Evolutionary conservation across 2,329 filamentous ascomycete species (phyloP), one percentile per base, ranked within the genome.

Genomic region (Tolypocladium guangdongense): DNA sequence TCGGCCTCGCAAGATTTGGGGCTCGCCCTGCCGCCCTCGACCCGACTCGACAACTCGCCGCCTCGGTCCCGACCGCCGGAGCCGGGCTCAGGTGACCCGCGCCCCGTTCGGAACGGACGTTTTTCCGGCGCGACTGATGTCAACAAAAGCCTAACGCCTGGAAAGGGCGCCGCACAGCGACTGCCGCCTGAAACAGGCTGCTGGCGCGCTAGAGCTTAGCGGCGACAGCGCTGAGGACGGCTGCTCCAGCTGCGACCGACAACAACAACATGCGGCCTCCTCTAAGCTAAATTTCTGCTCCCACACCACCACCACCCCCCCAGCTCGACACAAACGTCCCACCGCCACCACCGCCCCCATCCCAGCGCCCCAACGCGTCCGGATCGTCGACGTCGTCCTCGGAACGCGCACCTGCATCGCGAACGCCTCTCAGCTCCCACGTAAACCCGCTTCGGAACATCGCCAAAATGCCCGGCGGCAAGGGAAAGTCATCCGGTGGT

Each of bases 401-500:
- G 43, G 11, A 32, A 46, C 43, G 43, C 11, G 43, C 43, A 46
- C 43, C 14, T 16, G 49, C 49, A 32, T 50, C 46, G 22, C 38
- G 33, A 43, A 38, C 24, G 50, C 45, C 33, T 33, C 46, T 36
- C 37, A 16, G 2, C 18, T 48, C 27, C 1, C 6, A 27, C 22
- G 20, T 20, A 38, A 22, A n/a, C 18, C 47, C 27, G 12, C 24
- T 32, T 32, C 41, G 22, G 51, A 54, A 33, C 43, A 36, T 33
- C 43, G 27, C 24, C 51, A 57, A 50, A n/a, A 83, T 83, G 80
- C 72, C 90, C 68, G 91, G 91, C 69, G 90, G 90, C 77, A 96
- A 96, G 81, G 91, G 91, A 81, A 95, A 90, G 79, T 89, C 85
- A 59, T 82, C 86, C 63, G 90, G 91, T 65, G 91, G 91, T 68